A percentile compares a stretch with the other conserved stretches of the same genome.
Conservation (phyloP, 1,284 basidiomycete species). For the Phylloboletellus chloephorus region DNA sequence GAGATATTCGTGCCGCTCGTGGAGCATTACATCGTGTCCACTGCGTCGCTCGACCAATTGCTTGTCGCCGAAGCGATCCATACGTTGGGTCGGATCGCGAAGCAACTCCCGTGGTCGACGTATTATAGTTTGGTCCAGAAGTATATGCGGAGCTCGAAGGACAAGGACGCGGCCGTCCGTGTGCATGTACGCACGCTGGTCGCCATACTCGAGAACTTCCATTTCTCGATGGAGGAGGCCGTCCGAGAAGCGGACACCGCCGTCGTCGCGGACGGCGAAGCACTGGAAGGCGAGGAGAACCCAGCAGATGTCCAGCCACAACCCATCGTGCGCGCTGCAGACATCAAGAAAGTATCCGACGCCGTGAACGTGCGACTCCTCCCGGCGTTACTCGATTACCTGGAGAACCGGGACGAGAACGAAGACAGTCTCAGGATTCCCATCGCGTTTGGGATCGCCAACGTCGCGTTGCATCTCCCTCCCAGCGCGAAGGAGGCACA, state of each 20-base stretch:
- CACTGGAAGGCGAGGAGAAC: conserved; percentile 29
- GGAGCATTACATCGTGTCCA: conserved; percentile 72
- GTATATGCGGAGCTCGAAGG: conserved; percentile 73
- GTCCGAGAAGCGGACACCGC: conserved; percentile 31
- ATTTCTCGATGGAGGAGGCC: conserved; percentile 73
- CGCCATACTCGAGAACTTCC: conserved; percentile 86
- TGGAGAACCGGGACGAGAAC: conserved; percentile 79
- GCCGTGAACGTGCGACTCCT: conserved; percentile 74
- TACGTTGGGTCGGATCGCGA: conserved; percentile 72
- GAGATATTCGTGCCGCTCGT: conserved; percentile 89
- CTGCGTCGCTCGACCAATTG: conserved; percentile 79
- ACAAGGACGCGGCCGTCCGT: conserved; percentile 72
- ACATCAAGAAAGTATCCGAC: conserved; percentile 58
- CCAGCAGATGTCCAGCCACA: conserved; percentile 12
- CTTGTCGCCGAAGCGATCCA: conserved; percentile 88
- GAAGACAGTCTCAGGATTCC: conserved; percentile 87
- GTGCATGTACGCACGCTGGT: conserved; percentile 86
- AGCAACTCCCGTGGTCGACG: conserved; percentile 75
- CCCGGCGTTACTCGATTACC: conserved; percentile 70
- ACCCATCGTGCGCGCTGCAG: conserved; percentile 16
- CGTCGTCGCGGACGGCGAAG: conserved; percentile 27
- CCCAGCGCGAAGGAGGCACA: conserved; percentile 63
- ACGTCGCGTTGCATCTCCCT: conserved; percentile 82
- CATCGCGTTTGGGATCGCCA: conserved; percentile 82
- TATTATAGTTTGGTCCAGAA: conserved; percentile 82